Percentiles rank a stretch among this genome's conserved stretches.
Conservation (phyloP, 2,329 filamentous ascomycete genomes). For the Sclerotinia trifoliorum region DNA sequence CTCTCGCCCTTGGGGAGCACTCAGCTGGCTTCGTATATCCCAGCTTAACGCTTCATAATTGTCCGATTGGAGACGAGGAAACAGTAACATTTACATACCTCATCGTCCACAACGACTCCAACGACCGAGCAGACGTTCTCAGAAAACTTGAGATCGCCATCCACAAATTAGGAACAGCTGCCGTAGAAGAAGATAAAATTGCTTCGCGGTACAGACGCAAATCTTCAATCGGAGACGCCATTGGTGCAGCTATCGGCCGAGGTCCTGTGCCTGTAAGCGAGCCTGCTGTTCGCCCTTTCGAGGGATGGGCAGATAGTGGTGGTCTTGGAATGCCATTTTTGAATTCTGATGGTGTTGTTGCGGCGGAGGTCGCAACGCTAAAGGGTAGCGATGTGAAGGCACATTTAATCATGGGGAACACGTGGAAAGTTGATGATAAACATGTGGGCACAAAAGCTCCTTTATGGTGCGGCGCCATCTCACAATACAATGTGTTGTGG, state of each 20-base stretch:
- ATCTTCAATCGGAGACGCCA: background rate
- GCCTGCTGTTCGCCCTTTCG: background rate
- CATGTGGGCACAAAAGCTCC: background rate
- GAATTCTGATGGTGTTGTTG: constrained; percentile 15
- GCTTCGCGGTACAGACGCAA: background rate
- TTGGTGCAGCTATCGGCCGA: constrained; percentile 6
- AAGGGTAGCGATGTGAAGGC: constrained; percentile 14
- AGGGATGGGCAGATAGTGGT: constrained; percentile 11
- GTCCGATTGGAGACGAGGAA: constrained; percentile 9
- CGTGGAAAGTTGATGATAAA: constrained; percentile 10
- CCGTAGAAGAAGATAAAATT: background rate
- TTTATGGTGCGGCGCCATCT: background rate
- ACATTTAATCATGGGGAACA: background rate
- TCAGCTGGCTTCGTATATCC: constrained; percentile 7
- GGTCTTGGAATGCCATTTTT: constrained; percentile 12
- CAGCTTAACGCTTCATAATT: background rate
- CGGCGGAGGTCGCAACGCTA: background rate
- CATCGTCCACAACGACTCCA: constrained; percentile 9
- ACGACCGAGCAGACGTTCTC: background rate
- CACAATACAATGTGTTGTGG: constrained; percentile 2
- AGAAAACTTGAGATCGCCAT: constrained; percentile 11
- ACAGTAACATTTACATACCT: constrained; percentile 9
- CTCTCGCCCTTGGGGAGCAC: constrained; percentile 1
- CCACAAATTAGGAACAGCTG: constrained; percentile 1
- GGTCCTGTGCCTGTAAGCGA: background rate